Conservation (phyloP, 2,329 filamentous ascomycete genomes). For the Aspergillus chevalieri region DNA sequence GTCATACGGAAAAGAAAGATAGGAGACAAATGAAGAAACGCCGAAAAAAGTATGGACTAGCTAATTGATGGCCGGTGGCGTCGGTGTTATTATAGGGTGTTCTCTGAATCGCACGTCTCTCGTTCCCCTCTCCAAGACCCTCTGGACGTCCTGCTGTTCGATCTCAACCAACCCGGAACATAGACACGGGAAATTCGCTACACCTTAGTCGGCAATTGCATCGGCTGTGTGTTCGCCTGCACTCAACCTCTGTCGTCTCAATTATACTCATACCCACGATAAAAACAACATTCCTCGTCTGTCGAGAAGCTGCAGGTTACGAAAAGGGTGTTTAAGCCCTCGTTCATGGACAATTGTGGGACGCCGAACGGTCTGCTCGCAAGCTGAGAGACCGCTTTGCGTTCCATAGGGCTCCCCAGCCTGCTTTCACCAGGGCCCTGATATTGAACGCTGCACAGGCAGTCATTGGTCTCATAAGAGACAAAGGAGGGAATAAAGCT, state of each 20-base stretch:
- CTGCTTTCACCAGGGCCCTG: conserved; percentile 16
- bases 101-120: not conserved
- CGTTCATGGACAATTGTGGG: conserved; percentile 43
- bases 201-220: not conserved
- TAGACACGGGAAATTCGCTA: not conserved
- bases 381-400: conserved; percentile 46
- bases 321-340: conserved; percentile 14
- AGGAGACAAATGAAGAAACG: not conserved
- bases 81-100: not conserved
- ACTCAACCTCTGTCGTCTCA: not conserved
- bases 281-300: not conserved
- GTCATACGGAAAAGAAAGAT: not conserved
- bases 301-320: not conserved
- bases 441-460: conserved; percentile 1
- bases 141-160: not conserved
- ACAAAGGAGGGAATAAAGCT: conserved; percentile 7
- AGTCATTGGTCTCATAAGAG: conserved; percentile 9
- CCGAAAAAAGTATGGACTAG: not conserved
- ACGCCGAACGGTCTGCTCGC: conserved; percentile 46
- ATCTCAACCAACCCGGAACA: not conserved
- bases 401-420: conserved; percentile 47
- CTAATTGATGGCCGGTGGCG: not conserved
- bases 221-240: not conserved
- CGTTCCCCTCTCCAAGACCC: not conserved
- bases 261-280: too few species aligned